Conservation (phyloP, 306 rosid species). For the Notholithocarpus densiflorus region DNA sequence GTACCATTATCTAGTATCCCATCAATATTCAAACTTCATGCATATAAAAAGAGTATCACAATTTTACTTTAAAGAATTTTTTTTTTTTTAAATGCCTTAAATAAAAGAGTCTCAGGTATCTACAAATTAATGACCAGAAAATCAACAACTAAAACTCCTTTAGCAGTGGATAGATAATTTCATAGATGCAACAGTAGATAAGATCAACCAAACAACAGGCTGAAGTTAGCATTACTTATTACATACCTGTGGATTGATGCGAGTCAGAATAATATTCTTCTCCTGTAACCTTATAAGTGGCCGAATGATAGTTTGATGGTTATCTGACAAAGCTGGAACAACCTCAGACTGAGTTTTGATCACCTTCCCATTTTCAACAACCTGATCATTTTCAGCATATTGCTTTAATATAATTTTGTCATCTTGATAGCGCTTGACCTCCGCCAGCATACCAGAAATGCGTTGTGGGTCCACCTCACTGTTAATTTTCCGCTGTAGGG, state of each 20-base stretch:
- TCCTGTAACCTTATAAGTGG: slow-evolving; percentile 85
- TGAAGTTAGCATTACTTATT: slow-evolving; percentile 9
- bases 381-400: slow-evolving; percentile 88
- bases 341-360: slow-evolving; percentile 79
- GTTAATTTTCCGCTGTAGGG: slow-evolving; percentile 82
- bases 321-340: slow-evolving; percentile 84
- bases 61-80: neutral
- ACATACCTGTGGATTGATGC: slow-evolving; percentile 92
- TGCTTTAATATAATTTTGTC: slow-evolving; percentile 89
- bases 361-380: slow-evolving; percentile 87
- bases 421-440: slow-evolving; percentile 82
- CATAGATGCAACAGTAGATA: slow-evolving; percentile 2
- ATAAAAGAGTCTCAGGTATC: neutral
- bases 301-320: slow-evolving; percentile 68
- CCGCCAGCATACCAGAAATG: slow-evolving; percentile 79
- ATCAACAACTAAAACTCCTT: neutral
- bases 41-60: neutral
- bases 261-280: slow-evolving; percentile 88
- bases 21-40: neutral
- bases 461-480: slow-evolving; percentile 80
- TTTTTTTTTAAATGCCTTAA: neutral
- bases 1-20: neutral
- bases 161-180: slow-evolving; percentile 6
- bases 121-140: slow-evolving; percentile 14
- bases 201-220: neutral